A percentile compares a stretch with the other conserved stretches of the same genome.
phyloP scores from a whole-genome alignment of 768 basidiomycete species.

The Mycena filopes region DNA sequence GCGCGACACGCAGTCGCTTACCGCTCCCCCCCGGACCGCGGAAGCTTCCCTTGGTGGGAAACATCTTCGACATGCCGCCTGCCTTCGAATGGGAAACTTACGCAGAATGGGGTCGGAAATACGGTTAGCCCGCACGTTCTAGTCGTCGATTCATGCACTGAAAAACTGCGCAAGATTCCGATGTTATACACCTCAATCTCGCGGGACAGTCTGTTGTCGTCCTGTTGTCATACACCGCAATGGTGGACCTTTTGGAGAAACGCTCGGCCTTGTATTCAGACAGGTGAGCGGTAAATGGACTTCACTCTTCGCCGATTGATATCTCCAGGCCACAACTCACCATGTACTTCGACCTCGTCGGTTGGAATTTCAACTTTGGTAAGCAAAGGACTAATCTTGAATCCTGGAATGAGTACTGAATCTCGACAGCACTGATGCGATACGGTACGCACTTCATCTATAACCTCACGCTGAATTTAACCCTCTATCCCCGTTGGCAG shows the following conservation, averaged over 20 bases:
- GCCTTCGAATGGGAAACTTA: conserved; percentile 52
- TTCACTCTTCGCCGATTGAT: no score
- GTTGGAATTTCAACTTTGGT: conserved; percentile 3
- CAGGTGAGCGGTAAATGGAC: no score
- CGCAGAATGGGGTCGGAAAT: conserved; percentile 47
- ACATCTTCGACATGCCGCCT: conserved; percentile 55
- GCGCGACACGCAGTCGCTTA: not conserved
- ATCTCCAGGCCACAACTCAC: not conserved
- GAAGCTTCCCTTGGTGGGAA: conserved; percentile 55
- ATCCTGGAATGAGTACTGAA: not conserved
- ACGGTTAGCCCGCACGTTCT: conserved; percentile 32
- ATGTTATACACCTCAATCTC: conserved; percentile 44
- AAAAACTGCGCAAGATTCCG: conserved; percentile 22
- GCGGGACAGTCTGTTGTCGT: conserved; percentile 46
- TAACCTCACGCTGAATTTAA: no score
- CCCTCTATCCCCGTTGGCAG: conserved; percentile 17
- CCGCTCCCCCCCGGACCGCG: conserved; percentile 51
- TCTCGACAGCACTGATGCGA: conserved; percentile 22
- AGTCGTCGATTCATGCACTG: not conserved
- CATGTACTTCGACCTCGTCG: conserved; percentile 9
- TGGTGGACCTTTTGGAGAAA: no score
- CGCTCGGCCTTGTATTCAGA: no score
- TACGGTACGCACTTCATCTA: conserved; percentile 12
- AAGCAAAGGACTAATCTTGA: not conserved
- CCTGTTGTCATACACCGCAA: conserved; percentile 34